A percentile compares a stretch with the other conserved stretches of the same genome.
Evolutionary conservation across 1,139 yeast species (phyloP).

Genomic region (Yamadazyma sp.): DNA sequence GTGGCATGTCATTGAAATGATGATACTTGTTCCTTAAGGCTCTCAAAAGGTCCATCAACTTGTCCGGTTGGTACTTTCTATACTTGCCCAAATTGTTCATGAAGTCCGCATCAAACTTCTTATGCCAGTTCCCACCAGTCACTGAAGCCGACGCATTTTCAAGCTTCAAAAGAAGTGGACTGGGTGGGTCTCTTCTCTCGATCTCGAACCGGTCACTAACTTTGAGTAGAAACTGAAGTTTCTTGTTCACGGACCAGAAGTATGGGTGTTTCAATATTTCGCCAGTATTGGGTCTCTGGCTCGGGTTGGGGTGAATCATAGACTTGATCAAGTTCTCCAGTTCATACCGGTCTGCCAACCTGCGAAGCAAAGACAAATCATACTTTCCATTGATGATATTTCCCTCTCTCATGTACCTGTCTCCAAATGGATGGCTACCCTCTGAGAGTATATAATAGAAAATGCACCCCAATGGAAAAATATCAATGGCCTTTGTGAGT

Average conservation of each 20-base stretch:
- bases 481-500: constrained; percentile 87
- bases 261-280: constrained; percentile 78
- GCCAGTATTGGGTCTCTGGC: constrained; percentile 68
- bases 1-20: constrained; percentile 88
- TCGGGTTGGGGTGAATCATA: constrained; percentile 74
- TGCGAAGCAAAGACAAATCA: constrained; percentile 46
- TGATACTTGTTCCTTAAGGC: constrained; percentile 91
- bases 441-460: constrained; percentile 81
- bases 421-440: constrained; percentile 96
- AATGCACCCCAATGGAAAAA: constrained; percentile 92
- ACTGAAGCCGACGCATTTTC: constrained; percentile 58
- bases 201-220: constrained; percentile 90
- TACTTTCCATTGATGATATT: constrained; percentile 79
- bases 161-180: constrained; percentile 56
- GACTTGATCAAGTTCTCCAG: constrained; percentile 67
- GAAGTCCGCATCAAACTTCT: constrained; percentile 65
- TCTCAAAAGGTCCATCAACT: constrained; percentile 79
- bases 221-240: constrained; percentile 77
- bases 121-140: constrained; percentile 74
- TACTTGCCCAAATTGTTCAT: constrained; percentile 85
- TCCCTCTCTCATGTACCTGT: constrained; percentile 80
- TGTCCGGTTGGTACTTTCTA: constrained; percentile 79
- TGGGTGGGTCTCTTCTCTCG: constrained; percentile 86
- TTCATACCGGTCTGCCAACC: constrained; percentile 53
- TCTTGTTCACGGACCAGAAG: constrained; percentile 78